A percentile compares a stretch with the other conserved stretches of the same genome.
These are phyloP conservation scores for Vitis labrusca DNA, from an alignment of 164 flowering plant species.

Conservation along the genomic window DNA sequence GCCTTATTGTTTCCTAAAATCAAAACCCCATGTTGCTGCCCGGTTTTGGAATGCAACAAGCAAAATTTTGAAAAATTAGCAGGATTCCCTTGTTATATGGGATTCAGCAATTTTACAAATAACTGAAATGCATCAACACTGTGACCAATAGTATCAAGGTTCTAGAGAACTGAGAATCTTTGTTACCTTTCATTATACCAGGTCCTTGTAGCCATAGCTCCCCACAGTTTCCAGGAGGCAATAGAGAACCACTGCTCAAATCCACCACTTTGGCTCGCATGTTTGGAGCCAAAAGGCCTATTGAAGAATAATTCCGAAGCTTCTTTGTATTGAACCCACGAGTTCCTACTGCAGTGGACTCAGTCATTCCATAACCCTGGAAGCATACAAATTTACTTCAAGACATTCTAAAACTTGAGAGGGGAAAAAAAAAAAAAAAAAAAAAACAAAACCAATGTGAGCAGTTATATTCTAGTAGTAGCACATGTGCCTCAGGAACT, in stretches of 20 bases:
- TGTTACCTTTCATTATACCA: conserved; percentile 72
- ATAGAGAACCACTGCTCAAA: conserved; percentile 36
- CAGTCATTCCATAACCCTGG: conserved; percentile 94
- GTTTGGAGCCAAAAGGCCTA: conserved; percentile 77
- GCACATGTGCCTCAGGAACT: too few relatives aligned
- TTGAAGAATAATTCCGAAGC: conserved; percentile 49
- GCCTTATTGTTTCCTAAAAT: too few relatives aligned
- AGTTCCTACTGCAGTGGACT: conserved; percentile 82
- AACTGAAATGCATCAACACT: too few relatives aligned
- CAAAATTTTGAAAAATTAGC: too few relatives aligned
- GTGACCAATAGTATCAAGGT: background rate
- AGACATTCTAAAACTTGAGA: background rate
- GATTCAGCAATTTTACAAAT: background rate
- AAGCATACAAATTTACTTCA: background rate
- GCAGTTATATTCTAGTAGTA: too few relatives aligned
- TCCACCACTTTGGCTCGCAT: conserved; percentile 77
- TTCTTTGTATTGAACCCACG: conserved; percentile 61
- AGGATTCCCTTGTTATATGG: too few relatives aligned
- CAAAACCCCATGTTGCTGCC: too few relatives aligned
- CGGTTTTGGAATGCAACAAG: too few relatives aligned
- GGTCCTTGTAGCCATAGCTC: conserved; percentile 80
- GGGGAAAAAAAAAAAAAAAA: background rate
- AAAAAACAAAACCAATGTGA: background rate
- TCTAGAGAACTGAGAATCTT: background rate
- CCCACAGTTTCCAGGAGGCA: conserved; percentile 70